phyloP scores from a whole-genome alignment of 352 stramenopile species.

The Pythium aristosporum region DNA sequence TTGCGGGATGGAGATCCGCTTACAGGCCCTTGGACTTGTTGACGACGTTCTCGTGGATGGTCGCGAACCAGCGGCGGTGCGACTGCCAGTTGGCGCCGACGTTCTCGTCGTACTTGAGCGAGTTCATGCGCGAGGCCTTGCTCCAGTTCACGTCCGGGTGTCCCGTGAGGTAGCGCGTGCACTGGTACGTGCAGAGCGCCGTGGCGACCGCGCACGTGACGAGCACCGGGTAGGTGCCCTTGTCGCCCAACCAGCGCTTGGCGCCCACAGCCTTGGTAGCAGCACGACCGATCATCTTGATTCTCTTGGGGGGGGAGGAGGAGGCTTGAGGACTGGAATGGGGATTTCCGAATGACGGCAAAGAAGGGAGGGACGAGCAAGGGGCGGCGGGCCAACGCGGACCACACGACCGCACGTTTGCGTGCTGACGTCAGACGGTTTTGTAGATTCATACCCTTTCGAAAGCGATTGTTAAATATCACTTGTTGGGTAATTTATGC shows the following conservation, averaged over 20 bases:
- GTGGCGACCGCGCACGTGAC: slow-evolving; percentile 64
- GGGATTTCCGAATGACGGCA: slow-evolving; percentile 67
- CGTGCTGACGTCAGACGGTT: slow-evolving; percentile 29
- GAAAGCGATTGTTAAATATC: slow-evolving; percentile 6
- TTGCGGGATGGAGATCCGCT: neutral
- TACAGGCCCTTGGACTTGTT: slow-evolving; percentile 77
- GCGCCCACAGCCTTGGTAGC: slow-evolving; percentile 47
- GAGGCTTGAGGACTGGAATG: slow-evolving; percentile 35
- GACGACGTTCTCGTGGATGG: slow-evolving; percentile 68
- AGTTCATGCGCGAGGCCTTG: slow-evolving; percentile 75
- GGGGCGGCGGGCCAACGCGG: slow-evolving; percentile 6
- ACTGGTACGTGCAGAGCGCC: slow-evolving; percentile 70
- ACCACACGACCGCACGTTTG: slow-evolving; percentile 13
- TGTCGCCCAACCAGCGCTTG: slow-evolving; percentile 76
- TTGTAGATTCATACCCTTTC: slow-evolving; percentile 2
- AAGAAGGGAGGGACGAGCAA: slow-evolving; percentile 6
- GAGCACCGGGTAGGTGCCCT: slow-evolving; percentile 74
- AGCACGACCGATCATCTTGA: slow-evolving; percentile 41
- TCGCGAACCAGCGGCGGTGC: slow-evolving; percentile 73
- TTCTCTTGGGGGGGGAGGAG: neutral
- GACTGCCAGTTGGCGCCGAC: slow-evolving; percentile 67
- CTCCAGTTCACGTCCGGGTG: slow-evolving; percentile 79
- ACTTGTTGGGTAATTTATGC: neutral
- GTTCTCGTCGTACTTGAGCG: slow-evolving; percentile 67
- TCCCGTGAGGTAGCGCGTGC: slow-evolving; percentile 61